Evolutionary conservation across 1,284 basidiomycete species (phyloP).

Genomic region (Hypsizygus ulmarius): DNA sequence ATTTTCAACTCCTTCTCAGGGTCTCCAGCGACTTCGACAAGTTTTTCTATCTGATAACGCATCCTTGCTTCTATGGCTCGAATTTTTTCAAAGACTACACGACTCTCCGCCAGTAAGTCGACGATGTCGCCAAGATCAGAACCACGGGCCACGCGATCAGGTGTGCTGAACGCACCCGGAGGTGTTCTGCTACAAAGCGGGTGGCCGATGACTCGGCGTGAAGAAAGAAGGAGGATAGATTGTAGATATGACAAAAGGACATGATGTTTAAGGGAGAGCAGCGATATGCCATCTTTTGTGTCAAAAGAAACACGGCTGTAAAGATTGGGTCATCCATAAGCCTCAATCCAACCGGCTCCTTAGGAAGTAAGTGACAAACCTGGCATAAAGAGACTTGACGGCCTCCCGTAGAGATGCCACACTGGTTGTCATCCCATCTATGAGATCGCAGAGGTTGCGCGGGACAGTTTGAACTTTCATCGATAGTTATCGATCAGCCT

Average conservation of each 20-base stretch:
- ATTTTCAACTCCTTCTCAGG: conserved; percentile 50
- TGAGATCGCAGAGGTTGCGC: conserved; percentile 26
- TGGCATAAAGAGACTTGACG: conserved; percentile 51
- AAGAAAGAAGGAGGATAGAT: conserved; percentile 75
- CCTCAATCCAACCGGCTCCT: background rate
- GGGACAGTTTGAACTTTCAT: conserved; percentile 6
- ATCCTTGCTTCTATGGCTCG: conserved; percentile 82
- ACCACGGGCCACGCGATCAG: conserved; percentile 54
- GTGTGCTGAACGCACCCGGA: conserved; percentile 48
- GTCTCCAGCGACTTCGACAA: conserved; percentile 72
- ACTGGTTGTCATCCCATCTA: conserved; percentile 64
- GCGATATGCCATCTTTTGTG: conserved; percentile 81
- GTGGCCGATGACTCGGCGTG: conserved; percentile 66
- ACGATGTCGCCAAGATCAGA: conserved; percentile 61
- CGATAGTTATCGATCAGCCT: background rate
- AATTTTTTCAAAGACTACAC: conserved; percentile 77
- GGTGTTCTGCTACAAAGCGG: conserved; percentile 52
- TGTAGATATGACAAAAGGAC: conserved; percentile 87
- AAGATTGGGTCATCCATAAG: conserved; percentile 1
- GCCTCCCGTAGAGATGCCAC: conserved; percentile 59
- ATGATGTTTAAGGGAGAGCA: conserved; percentile 88
- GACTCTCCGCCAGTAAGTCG: conserved; percentile 70
- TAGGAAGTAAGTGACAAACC: conserved; percentile 38
- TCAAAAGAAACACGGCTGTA: conserved; percentile 47
- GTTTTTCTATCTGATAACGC: conserved; percentile 95